Evolutionary conservation across 257 asterid species (phyloP).

Genomic region (Ballota nigra): DNA sequence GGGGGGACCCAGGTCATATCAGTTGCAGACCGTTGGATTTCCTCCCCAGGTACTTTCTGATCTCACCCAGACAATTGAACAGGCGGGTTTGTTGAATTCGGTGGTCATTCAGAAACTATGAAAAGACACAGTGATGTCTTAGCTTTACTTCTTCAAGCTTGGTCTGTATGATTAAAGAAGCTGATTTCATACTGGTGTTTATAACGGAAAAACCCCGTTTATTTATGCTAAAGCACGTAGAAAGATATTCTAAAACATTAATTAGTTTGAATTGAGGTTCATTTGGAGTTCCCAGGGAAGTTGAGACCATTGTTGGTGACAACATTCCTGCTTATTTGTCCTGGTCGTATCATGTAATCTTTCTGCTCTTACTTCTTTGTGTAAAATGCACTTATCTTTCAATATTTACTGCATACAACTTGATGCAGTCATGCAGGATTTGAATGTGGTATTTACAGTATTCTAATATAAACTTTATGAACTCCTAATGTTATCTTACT

Average conservation of each 20-base stretch:
- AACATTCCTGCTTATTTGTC: constrained; percentile 1
- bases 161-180: background rate
- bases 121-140: background rate
- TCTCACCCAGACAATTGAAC: constrained; percentile 74
- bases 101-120: constrained; percentile 81
- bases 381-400: constrained; percentile 11
- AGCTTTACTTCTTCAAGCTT: background rate
- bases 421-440: too few relatives aligned
- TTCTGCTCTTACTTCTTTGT: constrained; percentile 7
- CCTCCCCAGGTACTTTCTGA: constrained; percentile 82
- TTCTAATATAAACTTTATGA: too few relatives aligned
- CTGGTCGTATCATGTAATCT: background rate
- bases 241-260: constrained; percentile 4
- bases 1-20: constrained; percentile 55
- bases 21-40: constrained; percentile 78
- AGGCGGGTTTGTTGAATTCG: constrained; percentile 84
- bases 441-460: too few relatives aligned
- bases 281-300: constrained; percentile 14
- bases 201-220: background rate
- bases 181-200: background rate
- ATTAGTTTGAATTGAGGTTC: constrained; percentile 7
- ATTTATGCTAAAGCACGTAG: constrained; percentile 5
- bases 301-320: constrained; percentile 10
- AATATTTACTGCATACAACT: background rate
- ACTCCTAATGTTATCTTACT: too few relatives aligned